Evolutionary conservation across 306 rosid genomes (phyloP).

Genomic region (Cicer bijugum): DNA sequence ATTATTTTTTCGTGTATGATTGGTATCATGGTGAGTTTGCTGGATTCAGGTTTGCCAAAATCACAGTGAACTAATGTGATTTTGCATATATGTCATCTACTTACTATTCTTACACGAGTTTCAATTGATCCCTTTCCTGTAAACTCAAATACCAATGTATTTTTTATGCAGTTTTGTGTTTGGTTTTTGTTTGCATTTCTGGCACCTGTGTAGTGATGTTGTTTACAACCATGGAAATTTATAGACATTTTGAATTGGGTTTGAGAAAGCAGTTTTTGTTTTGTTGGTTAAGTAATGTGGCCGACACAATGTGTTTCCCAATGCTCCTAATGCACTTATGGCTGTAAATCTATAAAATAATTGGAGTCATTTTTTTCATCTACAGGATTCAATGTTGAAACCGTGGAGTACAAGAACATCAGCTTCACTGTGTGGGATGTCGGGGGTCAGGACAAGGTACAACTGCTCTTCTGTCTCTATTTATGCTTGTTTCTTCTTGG

Average conservation of each 20-base stretch:
- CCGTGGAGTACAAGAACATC: constrained; percentile 97
- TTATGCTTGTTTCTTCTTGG: constrained; percentile 31
- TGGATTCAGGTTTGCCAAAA: no score
- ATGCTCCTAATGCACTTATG: background rate
- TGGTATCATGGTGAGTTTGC: no score
- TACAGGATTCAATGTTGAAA: constrained; percentile 96
- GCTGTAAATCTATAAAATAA: constrained; percentile 4
- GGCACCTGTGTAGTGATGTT: constrained; percentile 4
- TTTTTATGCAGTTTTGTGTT: background rate
- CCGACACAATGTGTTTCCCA: constrained; percentile 10
- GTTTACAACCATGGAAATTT: constrained; percentile 2
- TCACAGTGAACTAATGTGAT: no score
- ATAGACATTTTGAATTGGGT: background rate
- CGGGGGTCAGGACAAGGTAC: constrained; percentile 98
- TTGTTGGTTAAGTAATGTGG: background rate
- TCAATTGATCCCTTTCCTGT: no score
- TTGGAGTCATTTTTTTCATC: background rate
- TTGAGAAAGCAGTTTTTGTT: constrained; percentile 14
- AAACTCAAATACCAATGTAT: background rate
- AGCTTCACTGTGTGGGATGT: constrained; percentile 99
- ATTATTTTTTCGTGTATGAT: no score
- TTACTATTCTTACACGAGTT: no score
- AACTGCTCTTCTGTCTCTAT: background rate
- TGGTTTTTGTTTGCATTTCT: background rate
- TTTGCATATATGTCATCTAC: no score